These are phyloP conservation scores for Lasiodiplodia theobromae DNA, from an alignment of 2,329 filamentous ascomycete species.

Conservation along the genomic window DNA sequence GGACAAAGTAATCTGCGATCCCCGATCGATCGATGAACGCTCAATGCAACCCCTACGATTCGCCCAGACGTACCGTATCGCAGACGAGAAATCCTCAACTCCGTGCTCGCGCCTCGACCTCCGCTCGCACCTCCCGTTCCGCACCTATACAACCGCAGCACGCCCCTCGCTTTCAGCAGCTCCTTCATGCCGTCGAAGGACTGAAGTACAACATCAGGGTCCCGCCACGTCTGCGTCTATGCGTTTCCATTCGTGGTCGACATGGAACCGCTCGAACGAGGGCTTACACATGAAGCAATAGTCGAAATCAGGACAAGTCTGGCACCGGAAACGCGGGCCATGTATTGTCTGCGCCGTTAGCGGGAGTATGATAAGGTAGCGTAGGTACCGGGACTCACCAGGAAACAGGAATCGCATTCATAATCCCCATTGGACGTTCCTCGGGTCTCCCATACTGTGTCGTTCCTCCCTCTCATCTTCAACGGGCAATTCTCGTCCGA, in stretches of 20 bases:
- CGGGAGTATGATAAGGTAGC: neutral
- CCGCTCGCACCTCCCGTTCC: neutral
- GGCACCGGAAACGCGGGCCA: neutral
- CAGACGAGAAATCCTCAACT: neutral
- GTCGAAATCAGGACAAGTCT: neutral
- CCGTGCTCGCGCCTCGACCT: no score
- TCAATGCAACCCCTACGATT: neutral
- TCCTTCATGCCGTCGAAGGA: no score
- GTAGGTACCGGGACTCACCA: neutral
- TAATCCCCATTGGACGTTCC: neutral
- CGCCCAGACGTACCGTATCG: neutral
- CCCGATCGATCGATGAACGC: neutral
- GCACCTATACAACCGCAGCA: neutral
- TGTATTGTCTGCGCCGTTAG: neutral
- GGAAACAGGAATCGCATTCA: neutral
- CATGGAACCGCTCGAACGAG: neutral
- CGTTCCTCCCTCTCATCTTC: neutral
- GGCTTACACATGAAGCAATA: neutral
- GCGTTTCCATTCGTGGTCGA: neutral
- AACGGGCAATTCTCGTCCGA: neutral
- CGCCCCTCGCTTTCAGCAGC: no score
- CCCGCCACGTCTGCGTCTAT: neutral
- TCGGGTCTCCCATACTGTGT: neutral
- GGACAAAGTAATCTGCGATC: no score
- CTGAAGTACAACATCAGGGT: no score